Conservation (phyloP, 169 alveolate genomes). For the Perkinsus chesapeaki region DNA sequence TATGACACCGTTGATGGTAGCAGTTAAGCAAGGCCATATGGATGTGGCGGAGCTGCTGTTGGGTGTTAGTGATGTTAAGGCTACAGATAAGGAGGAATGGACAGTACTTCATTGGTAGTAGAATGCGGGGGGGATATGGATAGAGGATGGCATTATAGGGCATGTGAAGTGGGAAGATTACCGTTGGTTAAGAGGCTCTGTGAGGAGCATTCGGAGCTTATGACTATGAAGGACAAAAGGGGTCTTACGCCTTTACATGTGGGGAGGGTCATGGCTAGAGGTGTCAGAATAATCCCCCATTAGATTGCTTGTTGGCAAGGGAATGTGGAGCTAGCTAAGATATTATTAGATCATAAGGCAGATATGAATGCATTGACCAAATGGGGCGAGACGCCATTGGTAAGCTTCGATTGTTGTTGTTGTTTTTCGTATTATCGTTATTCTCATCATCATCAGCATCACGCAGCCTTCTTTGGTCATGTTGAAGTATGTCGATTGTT, state of each 20-base stretch:
- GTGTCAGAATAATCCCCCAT: neutral
- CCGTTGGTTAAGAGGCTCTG: neutral
- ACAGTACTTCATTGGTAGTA: neutral
- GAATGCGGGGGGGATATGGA: neutral
- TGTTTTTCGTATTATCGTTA: neutral
- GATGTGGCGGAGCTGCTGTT: neutral
- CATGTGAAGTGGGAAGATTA: neutral
- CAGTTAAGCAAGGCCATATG: neutral
- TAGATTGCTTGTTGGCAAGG: neutral
- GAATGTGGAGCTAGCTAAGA: neutral
- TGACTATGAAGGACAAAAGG: neutral
- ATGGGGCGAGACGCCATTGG: neutral
- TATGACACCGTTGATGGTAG: neutral
- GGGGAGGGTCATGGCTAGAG: neutral
- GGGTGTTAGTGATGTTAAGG: neutral
- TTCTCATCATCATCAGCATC: neutral
- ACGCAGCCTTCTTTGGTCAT: neutral
- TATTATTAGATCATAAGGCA: neutral
- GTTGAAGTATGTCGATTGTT: neutral
- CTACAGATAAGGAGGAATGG: neutral
- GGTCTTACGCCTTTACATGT: neutral
- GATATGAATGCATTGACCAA: neutral
- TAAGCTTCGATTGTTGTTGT: neutral
- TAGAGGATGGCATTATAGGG: neutral
- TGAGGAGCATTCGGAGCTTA: neutral